Base-by-base conservation (phyloP, 192 early-diverging fungal genomes). In the Umbelopsis vinacea region DNA sequence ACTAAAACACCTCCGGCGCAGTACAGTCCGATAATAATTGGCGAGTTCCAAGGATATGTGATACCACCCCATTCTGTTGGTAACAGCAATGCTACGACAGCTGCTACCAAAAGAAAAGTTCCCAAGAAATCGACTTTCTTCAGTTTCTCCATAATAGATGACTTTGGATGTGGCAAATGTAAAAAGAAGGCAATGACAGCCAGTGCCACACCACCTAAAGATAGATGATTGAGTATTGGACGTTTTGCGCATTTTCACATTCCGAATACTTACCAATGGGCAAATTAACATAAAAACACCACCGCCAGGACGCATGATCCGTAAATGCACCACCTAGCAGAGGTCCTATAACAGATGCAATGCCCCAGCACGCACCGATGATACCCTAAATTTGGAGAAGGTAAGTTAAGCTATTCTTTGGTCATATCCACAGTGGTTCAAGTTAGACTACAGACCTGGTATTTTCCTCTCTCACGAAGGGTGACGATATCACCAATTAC, bases 261-360 rank as follows among this genome's bases (percentile, higher is more conserved):
- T 12, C 10, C 6, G 55, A 11, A 66, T 11, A 3, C 45, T 29
- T 33, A 71, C 55, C 55, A 52, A 69, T 22, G 5, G 52, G 50
- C 29, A 66, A 52, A 37, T 63, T 78, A 52, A 79, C 74, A n/a
- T 71, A 85, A 57, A 82, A 85, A 46, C 85, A 85, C 84, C 89
- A 81, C 9, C 89, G 80, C 90, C 90, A 89, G 23, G 78, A 82
- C 0, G 73, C 67, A n/a, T 81, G 69, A 54, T 97, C 89, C 21
- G 90, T 90, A 57, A 97, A 93, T 9, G 88, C 79, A 37, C 96
- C 96, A 69, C 96, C 95, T n/a, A 94, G 67, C 17, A 97, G 77
- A 1, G 96, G 96, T 1, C 93, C 96, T n/a, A 94, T 70, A 11
- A 95, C 89, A 3, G 90, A 91, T 4, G 93, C 85, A 46, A 94